Base-by-base conservation (phyloP, 2,329 filamentous ascomycete genomes). In the Pezicula radicicola region DNA sequence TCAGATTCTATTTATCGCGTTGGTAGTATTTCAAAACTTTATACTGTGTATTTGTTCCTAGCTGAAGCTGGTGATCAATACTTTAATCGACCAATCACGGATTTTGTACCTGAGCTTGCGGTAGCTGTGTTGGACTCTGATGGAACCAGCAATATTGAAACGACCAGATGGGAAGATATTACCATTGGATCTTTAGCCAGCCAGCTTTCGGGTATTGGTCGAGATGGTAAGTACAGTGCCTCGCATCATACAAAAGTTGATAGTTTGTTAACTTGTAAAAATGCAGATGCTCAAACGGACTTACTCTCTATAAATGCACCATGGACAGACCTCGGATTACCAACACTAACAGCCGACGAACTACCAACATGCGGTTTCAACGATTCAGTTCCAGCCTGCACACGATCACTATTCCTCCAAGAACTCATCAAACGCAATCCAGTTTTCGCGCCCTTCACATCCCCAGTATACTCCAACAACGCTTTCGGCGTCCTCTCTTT, bases 11-110 rank as follows among this genome's bases (percentile, higher is more conserved):
- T 73, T 19, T 78, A 70, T 58, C 62, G 68, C 1, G 59, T 73
- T 10, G 70, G 66, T 12, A 76, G 75, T 54, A 63, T 77, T 10
- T 72, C 72, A n/a, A 77, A 78, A 57, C 55, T 75, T 5, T 71
- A 73, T 51, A 73, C 69, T 8, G 66, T 75, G 1, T 72, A 70
- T 48, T 64, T 66, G 6, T 72, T 70, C 54, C 62, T 76, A 15
- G 60, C 65, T 6, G 66, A 71, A 46, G 63, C 63, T 19, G 71
- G 74, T 1, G 67, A 72, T 48, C 51, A 58, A 10, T 57, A 65
- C 39, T 74, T 70, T 61, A 66, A 69, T 40, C 60, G 68, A 2
- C 69, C 70, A 1, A 66, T 75, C 40, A 73, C 72, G 1, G 63
- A 67, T 16, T 72, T 70, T 48, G 59, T 74, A 6, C 70, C 72